These are phyloP conservation scores for Eremomyces bilateralis DNA, from an alignment of 495 filamentous ascomycete species.

Conservation along the genomic window DNA sequence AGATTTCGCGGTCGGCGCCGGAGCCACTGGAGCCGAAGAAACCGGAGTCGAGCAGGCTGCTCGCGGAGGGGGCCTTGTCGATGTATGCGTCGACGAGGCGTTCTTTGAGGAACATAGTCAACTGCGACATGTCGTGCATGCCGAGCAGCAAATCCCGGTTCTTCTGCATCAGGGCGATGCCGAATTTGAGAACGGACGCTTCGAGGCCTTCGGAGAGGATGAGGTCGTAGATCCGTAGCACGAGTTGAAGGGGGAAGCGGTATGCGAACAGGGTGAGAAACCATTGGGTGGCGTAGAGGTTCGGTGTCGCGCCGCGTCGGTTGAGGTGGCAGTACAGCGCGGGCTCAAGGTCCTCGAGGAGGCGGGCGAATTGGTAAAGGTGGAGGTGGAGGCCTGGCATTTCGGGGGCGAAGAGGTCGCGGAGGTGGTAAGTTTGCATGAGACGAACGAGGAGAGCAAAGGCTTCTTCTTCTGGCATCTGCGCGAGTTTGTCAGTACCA, in stretches of 20 bases:
- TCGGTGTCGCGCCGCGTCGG: constrained; percentile 65
- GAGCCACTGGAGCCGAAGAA: constrained; percentile 80
- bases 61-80: constrained; percentile 69
- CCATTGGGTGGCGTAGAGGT: constrained; percentile 96
- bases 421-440: constrained; percentile 90
- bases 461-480: constrained; percentile 96
- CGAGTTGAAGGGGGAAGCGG: constrained; percentile 87
- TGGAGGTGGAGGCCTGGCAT: constrained; percentile 92
- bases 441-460: constrained; percentile 81
- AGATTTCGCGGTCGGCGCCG: constrained; percentile 81
- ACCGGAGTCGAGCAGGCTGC: constrained; percentile 77
- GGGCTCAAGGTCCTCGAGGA: constrained; percentile 86
- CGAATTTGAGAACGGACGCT: constrained; percentile 76
- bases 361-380: constrained; percentile 83
- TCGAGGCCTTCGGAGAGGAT: constrained; percentile 89
- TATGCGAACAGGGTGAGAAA: constrained; percentile 98
- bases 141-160: constrained; percentile 56
- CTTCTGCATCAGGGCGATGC: constrained; percentile 85
- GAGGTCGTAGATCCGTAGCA: constrained; percentile 89
- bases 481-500: constrained; percentile 3
- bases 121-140: constrained; percentile 73
- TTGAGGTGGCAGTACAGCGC: constrained; percentile 88
- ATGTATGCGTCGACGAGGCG: constrained; percentile 92
- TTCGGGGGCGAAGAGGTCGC: constrained; percentile 83
- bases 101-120: constrained; percentile 83